phyloP scores from a whole-genome alignment of 2,329 filamentous ascomycete species.

The Calonectria ilicicola region DNA sequence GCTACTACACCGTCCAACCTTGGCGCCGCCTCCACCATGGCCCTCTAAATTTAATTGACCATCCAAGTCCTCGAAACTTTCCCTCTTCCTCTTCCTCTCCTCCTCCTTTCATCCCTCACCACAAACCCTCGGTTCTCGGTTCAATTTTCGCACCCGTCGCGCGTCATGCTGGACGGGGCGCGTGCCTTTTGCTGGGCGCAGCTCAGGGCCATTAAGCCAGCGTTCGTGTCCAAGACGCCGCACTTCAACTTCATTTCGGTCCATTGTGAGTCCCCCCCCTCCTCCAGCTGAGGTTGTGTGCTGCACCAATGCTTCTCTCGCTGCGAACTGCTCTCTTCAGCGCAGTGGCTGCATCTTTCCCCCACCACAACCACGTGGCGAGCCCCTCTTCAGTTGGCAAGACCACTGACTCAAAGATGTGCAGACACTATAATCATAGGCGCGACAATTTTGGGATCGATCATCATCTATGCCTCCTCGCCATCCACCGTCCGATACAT shows the following conservation, averaged over 20 bases:
- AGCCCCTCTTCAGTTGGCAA: conserved; percentile 23
- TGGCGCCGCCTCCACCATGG: conserved; percentile 13
- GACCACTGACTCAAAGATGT: conserved; percentile 31
- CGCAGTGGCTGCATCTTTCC: conserved; percentile 15
- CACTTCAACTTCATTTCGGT: conserved; percentile 85
- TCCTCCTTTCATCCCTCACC: conserved; percentile 8
- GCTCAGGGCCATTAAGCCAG: conserved; percentile 64
- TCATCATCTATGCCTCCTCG: conserved; percentile 76
- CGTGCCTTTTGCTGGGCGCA: conserved; percentile 54
- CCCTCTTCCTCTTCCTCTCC: neutral
- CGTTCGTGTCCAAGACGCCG: conserved; percentile 70
- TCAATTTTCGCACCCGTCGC: conserved; percentile 13
- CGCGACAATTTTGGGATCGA: conserved; percentile 78
- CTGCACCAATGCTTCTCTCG: neutral
- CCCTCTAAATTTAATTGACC: conserved; percentile 10
- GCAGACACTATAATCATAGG: conserved; percentile 84
- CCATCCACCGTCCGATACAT: conserved; percentile 77
- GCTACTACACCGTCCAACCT: neutral
- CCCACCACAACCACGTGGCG: conserved; percentile 32
- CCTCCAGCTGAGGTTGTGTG: neutral
- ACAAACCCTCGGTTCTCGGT: conserved; percentile 8
- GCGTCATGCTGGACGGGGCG: conserved; percentile 49
- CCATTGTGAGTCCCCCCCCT: conserved; percentile 72
- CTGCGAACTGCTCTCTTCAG: conserved; percentile 7
- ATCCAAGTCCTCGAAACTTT: neutral